phyloP scores from a whole-genome alignment of 2,329 filamentous ascomycete species.

The Claviceps paspali region DNA sequence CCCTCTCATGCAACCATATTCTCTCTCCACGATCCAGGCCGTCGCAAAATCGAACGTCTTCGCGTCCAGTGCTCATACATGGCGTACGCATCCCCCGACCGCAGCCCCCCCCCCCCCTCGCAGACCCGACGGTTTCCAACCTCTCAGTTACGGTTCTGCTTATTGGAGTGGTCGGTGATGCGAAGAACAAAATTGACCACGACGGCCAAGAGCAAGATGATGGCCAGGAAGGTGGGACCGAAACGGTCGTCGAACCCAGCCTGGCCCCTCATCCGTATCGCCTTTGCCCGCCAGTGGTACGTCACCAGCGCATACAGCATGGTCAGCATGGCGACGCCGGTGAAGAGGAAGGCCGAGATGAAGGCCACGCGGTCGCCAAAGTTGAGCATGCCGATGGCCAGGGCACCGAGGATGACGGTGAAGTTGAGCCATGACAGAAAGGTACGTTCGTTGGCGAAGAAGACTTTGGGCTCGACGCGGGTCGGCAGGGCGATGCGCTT shows the following conservation, averaged over 20 bases:
- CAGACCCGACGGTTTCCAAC: not conserved
- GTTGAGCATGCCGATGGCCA: constrained; percentile 94
- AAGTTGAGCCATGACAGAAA: constrained; percentile 99
- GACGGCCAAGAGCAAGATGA: constrained; percentile 77
- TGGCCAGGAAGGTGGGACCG: constrained; percentile 77
- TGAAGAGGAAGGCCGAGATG: constrained; percentile 89
- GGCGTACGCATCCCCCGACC: too few relatives aligned
- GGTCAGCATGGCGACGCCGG: constrained; percentile 79
- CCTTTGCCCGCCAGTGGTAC: constrained; percentile 94
- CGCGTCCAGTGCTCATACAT: not conserved
- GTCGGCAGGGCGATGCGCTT: constrained; percentile 97
- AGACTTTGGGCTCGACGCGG: constrained; percentile 97
- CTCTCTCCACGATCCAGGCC: not conserved
- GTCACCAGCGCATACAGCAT: constrained; percentile 93
- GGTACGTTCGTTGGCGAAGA: constrained; percentile 99
- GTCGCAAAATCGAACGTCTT: not conserved
- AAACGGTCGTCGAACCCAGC: constrained; percentile 94
- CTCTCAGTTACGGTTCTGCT: constrained; percentile 16
- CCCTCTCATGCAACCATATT: not conserved
- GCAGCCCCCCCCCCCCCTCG: too few relatives aligned
- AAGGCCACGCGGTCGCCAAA: constrained; percentile 91
- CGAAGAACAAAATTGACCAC: constrained; percentile 89
- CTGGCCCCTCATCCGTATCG: constrained; percentile 79
- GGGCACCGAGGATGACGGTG: constrained; percentile 91
- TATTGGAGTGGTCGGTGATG: constrained; percentile 32